Evolutionary conservation across 1,139 yeast species (phyloP), one percentile per base, ranked within the genome.

Genomic region (Scheffersomyces segobiensis): DNA sequence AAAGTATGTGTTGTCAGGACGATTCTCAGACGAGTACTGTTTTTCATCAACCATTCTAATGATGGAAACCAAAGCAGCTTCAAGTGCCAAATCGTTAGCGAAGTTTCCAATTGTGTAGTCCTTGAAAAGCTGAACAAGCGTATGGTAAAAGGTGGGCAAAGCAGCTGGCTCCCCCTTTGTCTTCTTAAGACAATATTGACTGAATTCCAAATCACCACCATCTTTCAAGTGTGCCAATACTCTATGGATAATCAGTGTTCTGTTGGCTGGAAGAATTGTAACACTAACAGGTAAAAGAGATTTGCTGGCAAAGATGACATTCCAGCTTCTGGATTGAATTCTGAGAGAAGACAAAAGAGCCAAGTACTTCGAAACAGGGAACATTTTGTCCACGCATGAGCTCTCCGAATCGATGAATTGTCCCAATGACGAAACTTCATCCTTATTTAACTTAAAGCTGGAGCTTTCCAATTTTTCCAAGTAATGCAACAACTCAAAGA

Each of bases 31-130:
- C 51, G 55, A 62, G 3, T 62, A 69, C 47, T 72, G 32, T 54
- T 58, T 64, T 61, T 71, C 53, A 72, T 77, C 71, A 65, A 78
- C 67, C 46, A 68, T 60, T 67, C 76, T 76, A 59, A 67, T 82
- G 62, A 75, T 73, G 68, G 67, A 76, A 3, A 76, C 77, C 52
- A 78, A 62, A 22, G 71, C 65, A 0, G 81, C 73, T 49, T 77
- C 77, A 42, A 75, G 65, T 4, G 74, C 73, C 4, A 74, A 75
- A 52, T 81, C 79, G 62, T 82, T 78, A 8, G 71, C 64, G 49
- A 83, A 65, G 54, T 85, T 84, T 0, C 84, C 87, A 18, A 81
- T 77, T 14, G 83, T 76, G 63, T 82, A 87, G 51, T 82, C 81
- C 60, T 79, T 82, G 59, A 87, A 67, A 56, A 86, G 64, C 24